Evolutionary conservation across 2,329 filamentous ascomycete genomes (phyloP).

Genomic region (Cercospora zeae-maydis): DNA sequence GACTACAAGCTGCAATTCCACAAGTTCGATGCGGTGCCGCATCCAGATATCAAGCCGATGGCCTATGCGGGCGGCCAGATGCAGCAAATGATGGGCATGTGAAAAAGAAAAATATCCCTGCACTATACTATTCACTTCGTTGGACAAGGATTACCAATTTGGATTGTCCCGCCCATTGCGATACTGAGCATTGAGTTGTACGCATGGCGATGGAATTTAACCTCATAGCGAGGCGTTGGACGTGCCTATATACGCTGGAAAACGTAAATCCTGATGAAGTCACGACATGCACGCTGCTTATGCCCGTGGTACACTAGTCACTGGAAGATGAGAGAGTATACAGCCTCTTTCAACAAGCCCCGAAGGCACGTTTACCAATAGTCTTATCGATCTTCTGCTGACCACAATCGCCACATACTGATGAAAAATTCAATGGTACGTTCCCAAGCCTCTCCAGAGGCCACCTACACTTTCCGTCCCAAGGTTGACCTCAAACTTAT

Average conservation of each 20-base stretch:
- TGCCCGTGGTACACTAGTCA: background rate
- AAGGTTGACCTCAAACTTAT: background rate
- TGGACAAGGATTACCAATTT: background rate
- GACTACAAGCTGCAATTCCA: slow-evolving; percentile 89
- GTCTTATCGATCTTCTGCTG: too few relatives aligned
- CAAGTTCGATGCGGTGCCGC: slow-evolving; percentile 93
- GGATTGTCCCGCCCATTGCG: background rate
- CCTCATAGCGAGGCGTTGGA: slow-evolving; percentile 6
- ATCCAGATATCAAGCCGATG: slow-evolving; percentile 94
- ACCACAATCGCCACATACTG: too few relatives aligned
- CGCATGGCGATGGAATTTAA: slow-evolving; percentile 1
- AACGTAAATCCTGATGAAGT: background rate
- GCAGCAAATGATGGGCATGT: slow-evolving; percentile 62
- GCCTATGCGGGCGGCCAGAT: slow-evolving; percentile 82
- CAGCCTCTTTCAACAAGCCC: background rate
- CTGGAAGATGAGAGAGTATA: background rate
- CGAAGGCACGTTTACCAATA: too few relatives aligned
- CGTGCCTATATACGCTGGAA: background rate
- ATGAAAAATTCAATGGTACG: too few relatives aligned
- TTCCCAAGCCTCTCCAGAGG: too few relatives aligned
- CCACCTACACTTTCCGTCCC: too few relatives aligned
- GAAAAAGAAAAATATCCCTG: background rate
- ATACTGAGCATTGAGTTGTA: background rate
- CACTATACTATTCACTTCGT: background rate
- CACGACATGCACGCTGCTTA: background rate